Conservation (phyloP, 2,329 filamentous ascomycete genomes). For the Epichloe hybrida region DNA sequence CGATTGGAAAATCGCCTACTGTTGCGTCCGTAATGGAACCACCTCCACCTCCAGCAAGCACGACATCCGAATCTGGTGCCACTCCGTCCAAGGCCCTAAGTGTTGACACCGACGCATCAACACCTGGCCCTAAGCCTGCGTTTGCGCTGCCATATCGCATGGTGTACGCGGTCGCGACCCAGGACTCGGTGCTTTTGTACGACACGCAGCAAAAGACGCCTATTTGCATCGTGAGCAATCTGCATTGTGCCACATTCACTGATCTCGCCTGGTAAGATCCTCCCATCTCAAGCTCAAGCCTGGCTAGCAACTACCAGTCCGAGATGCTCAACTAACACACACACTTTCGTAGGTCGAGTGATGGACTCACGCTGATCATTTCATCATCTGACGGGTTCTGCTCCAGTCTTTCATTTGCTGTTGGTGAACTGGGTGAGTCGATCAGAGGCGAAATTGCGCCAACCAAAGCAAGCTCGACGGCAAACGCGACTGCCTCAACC, state of each 20-base stretch:
- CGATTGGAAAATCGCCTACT: conserved; percentile 50
- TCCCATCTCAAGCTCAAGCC: background rate
- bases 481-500: conserved; percentile 22
- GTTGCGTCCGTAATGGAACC: conserved; percentile 65
- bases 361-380: conserved; percentile 56
- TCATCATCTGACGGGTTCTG: conserved; percentile 98
- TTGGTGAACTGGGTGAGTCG: conserved; percentile 71
- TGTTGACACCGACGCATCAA: conserved; percentile 31
- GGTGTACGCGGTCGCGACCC: conserved; percentile 92
- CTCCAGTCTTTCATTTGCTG: conserved; percentile 71
- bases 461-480: conserved; percentile 28
- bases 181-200: conserved; percentile 88
- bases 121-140: conserved; percentile 50
- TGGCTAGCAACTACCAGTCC: background rate
- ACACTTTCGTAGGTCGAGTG: conserved; percentile 28
- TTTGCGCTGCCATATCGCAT: conserved; percentile 87
- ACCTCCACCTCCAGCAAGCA: conserved; percentile 50
- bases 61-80: conserved; percentile 31
- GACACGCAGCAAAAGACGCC: conserved; percentile 95
- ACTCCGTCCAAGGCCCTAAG: conserved; percentile 37
- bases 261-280: conserved; percentile 71
- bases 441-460: conserved; percentile 58
- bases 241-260: conserved; percentile 95
- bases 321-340: conserved; percentile 14
- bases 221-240: conserved; percentile 85